These are phyloP conservation scores for Salix viminalis DNA, from an alignment of 345 rosid genomes.

Conservation along the genomic window DNA sequence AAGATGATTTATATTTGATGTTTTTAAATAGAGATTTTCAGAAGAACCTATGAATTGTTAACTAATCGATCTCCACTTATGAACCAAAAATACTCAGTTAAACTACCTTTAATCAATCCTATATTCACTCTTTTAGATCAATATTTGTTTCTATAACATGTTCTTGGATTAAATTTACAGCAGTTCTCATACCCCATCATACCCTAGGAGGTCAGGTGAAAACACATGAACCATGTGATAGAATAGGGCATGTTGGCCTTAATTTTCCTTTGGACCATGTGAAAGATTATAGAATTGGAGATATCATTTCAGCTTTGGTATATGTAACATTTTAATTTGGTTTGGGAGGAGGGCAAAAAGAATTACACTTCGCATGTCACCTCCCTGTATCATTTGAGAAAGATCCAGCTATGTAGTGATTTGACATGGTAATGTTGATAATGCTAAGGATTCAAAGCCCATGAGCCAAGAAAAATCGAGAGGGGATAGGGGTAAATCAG, in stretches of 20 bases:
- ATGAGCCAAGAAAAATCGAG: not conserved
- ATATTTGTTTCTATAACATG: not conserved
- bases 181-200: not conserved
- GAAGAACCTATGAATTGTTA: not conserved
- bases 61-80: not conserved
- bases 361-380: not conserved
- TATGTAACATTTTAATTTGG: not conserved
- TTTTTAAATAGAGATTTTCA: not conserved
- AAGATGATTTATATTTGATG: not conserved
- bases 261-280: not conserved
- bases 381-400: no score
- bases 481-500: not conserved
- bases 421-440: not conserved
- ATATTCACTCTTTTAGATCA: not conserved
- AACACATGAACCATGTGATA: no score
- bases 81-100: not conserved
- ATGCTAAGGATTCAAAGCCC: not conserved
- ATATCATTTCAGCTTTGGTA: not conserved
- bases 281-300: not conserved
- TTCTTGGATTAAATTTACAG: not conserved
- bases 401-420: not conserved
- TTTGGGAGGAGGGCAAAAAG: not conserved
- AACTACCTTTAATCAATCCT: not conserved
- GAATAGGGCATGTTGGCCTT: not conserved
- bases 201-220: no score